Evolutionary conservation across 192 early-diverging fungal genomes (phyloP), one percentile per base, ranked within the genome.

Genomic region (Chytriomyces hyalinus): DNA sequence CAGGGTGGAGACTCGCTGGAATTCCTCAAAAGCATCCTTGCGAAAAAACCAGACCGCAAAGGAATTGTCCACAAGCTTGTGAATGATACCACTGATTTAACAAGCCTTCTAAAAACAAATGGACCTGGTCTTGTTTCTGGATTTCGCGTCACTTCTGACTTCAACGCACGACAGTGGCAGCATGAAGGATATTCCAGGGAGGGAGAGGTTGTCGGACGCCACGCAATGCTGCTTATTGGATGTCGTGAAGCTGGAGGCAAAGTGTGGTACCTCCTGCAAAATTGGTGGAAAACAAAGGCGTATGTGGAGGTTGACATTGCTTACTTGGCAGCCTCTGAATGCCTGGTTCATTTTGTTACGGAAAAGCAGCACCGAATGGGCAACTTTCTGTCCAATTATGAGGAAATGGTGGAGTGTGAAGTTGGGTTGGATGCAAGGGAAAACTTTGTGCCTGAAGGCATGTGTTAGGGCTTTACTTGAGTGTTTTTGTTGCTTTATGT

Each of bases 111-210:
- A 20, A 59, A 59, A 59, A n/a, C 20, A 20, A n/a, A 59, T 59
- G 57, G 57, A 59, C 57, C 57, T 5, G 57, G 57, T 59, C 57
- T 59, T 20, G 20, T 59, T n/a, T 59, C 57, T 59, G 57, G 57
- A 59, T 59, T 59, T 59, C 15, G 2, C 1, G 3, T 59, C 13
- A 59, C 57, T 20, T 15, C 57, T 5, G 1, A 20, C 20, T 59
- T 59, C 57, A 59, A 59, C 20, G 1, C 2, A 59, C 13, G 1
- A n/a, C 15, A 59, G 20, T 59, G 57, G 57, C 13, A 20, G 1
- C 57, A 59, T 5, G 5, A n/a, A n/a, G 57, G 57, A 2, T n/a
- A 59, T n/a, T 59, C 1, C 2, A 5, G 20, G 57, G 1, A 20
- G 13, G 20, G 2, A 3, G 57, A 59, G 13, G 13, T 36, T 59